phyloP scores from a whole-genome alignment of 768 basidiomycete genomes.

The Tulasnella sp. region DNA sequence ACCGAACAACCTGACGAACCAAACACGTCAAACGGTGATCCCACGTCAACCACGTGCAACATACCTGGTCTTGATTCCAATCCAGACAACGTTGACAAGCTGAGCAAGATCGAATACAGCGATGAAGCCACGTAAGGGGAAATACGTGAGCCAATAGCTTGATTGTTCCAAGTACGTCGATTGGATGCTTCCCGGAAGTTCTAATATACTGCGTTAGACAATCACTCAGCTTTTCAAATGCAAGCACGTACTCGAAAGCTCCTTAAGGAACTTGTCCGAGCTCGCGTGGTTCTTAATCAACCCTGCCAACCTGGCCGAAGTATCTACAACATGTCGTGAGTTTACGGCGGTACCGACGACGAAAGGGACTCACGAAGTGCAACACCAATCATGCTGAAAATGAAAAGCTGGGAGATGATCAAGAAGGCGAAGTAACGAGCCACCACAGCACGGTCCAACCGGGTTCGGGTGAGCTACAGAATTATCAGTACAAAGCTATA shows the following conservation, averaged over 20 bases:
- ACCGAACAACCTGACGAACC: constrained; percentile 49
- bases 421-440: constrained; percentile 91
- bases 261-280: constrained; percentile 35
- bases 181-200: constrained; percentile 61
- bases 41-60: constrained; percentile 22
- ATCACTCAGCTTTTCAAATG: not conserved
- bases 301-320: constrained; percentile 31
- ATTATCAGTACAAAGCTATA: constrained; percentile 24
- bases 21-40: not conserved
- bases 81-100: constrained; percentile 76
- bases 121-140: constrained; percentile 93
- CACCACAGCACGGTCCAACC: constrained; percentile 79
- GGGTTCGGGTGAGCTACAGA: constrained; percentile 54
- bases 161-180: constrained; percentile 82
- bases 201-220: constrained; percentile 28
- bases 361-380: constrained; percentile 53
- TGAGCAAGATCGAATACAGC: constrained; percentile 93
- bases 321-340: constrained; percentile 20
- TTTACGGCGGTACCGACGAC: not conserved
- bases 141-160: constrained; percentile 87
- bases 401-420: constrained; percentile 82
- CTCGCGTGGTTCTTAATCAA: constrained; percentile 36
- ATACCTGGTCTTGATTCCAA: constrained; percentile 72
- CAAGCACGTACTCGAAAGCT: constrained; percentile 32
- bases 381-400: constrained; percentile 89